Base-by-base conservation (phyloP, 2,329 filamentous ascomycete genomes). In the Aspergillus sp. region DNA sequence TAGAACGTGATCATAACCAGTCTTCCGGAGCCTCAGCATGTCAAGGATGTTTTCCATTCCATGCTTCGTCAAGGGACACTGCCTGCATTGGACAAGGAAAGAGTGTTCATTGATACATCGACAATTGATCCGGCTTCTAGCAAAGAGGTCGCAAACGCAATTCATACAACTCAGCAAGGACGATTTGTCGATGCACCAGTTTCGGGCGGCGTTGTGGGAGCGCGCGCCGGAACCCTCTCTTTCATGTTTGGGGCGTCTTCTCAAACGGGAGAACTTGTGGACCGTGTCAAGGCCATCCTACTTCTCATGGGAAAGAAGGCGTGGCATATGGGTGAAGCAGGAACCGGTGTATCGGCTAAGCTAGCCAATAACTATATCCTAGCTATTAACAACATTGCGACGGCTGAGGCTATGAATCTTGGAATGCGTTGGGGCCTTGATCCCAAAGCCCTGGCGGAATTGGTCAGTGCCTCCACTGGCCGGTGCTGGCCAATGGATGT, bases 351-450 rank as follows among this genome's bases (percentile, higher is more conserved):
- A 1, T 90, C 91, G 11, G 95, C 90, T 39, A 99, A 99, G 78
- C 82, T 99, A 32, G 93, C 93, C 53, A 99, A 99, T 78, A 99
- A 99, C 76, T 99, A 99, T 74, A 85, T 98, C 26, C 81, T 99
- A 3, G 93, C 93, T 4, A 86, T 98, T 65, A 96, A 92, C 80
- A 99, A 99, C 76, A 92, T 88, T 57, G 85, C 85, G 2, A 85
- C 84, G 0, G 83, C 84, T 3, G 85, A 88, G 68, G 85, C 85
- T 6, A 87, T 88, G 85, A 86, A 85, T 59, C 80, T 88, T 70
- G 85, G 85, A 4, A 79, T 87, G 38, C 77, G 80, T 49, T 87
- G 83, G 82, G 85, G 85, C 2, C 77, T 88, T 8, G 81, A 88
- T 55, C 80, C 85, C 1, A 84, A 83, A 58, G 87, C 86, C 7